Percentiles rank a stretch among this genome's conserved stretches.
phyloP scores from a whole-genome alignment of 805 yeast species.

The Candida corydali region DNA sequence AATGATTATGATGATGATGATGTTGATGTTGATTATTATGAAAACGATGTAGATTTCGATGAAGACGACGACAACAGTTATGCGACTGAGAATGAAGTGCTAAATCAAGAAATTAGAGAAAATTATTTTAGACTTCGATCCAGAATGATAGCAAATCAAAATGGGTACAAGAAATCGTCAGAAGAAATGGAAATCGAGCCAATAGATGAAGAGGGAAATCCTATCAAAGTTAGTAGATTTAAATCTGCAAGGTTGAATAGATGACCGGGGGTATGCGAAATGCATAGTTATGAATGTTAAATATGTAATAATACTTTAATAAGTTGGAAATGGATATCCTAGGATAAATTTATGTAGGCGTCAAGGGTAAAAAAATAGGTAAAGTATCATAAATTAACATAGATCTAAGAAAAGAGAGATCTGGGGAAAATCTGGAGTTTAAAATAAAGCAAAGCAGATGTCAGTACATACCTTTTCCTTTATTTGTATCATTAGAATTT shows the following conservation, averaged over 20 bases:
- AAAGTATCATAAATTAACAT: no score
- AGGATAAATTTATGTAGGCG: no score
- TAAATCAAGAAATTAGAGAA: conserved; percentile 45
- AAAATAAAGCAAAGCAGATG: no score
- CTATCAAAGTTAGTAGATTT: conserved; percentile 61
- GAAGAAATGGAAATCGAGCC: conserved; percentile 62
- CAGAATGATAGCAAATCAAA: conserved; percentile 39
- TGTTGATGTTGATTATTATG: conserved; percentile 14
- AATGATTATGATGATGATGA: conserved; percentile 14
- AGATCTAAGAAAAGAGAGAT: no score
- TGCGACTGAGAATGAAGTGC: conserved; percentile 21
- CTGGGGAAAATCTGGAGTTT: background rate
- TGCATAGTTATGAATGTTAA: background rate
- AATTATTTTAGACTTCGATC: conserved; percentile 58
- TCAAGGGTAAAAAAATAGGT: no score
- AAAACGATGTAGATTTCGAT: conserved; percentile 17
- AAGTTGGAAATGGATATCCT: no score
- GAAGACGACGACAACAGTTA: conserved; percentile 9
- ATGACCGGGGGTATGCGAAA: background rate
- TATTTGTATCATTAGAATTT: no score
- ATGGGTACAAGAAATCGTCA: conserved; percentile 42
- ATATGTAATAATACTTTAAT: no score
- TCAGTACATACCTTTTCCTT: no score
- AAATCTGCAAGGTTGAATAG: conserved; percentile 44
- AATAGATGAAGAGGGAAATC: conserved; percentile 59